Conservation (phyloP, 208 protist genomes). For the Leishmania braziliensis region DNA sequence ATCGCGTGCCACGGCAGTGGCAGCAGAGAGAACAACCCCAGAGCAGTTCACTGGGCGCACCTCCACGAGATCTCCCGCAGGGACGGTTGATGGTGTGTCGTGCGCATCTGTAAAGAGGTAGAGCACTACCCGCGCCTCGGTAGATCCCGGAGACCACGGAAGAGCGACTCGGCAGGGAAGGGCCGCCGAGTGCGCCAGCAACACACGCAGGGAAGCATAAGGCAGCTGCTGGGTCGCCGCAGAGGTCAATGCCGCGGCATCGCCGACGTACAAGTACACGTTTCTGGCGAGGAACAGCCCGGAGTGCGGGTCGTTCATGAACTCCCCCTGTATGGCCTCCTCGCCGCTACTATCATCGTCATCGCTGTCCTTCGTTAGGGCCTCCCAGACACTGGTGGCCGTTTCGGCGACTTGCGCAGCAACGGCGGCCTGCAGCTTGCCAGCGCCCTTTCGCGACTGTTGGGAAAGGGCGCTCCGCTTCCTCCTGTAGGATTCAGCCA, state of each 20-base stretch:
- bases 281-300: conserved; percentile 34
- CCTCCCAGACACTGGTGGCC: conserved; percentile 23
- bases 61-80: conserved; percentile 5
- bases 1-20: background rate
- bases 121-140: conserved; percentile 18
- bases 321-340: conserved; percentile 9
- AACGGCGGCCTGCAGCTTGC: conserved; percentile 22
- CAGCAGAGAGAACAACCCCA: conserved; percentile 17
- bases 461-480: conserved; percentile 14
- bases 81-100: background rate
- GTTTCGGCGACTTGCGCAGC: conserved; percentile 27
- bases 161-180: conserved; percentile 58
- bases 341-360: conserved; percentile 14
- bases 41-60: conserved; percentile 19
- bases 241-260: conserved; percentile 23
- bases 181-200: conserved; percentile 42
- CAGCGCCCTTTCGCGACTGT: conserved; percentile 22
- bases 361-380: conserved; percentile 29
- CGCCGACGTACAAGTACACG: conserved; percentile 55
- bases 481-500: conserved; percentile 31
- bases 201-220: conserved; percentile 25
- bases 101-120: conserved; percentile 35
- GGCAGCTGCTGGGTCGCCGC: conserved; percentile 14
- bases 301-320: conserved; percentile 7
- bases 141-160: conserved; percentile 27